Evolutionary conservation across 2,329 filamentous ascomycete genomes (phyloP), one percentile per base, ranked within the genome.

Genomic region (Conoideocrella luteorostrata): DNA sequence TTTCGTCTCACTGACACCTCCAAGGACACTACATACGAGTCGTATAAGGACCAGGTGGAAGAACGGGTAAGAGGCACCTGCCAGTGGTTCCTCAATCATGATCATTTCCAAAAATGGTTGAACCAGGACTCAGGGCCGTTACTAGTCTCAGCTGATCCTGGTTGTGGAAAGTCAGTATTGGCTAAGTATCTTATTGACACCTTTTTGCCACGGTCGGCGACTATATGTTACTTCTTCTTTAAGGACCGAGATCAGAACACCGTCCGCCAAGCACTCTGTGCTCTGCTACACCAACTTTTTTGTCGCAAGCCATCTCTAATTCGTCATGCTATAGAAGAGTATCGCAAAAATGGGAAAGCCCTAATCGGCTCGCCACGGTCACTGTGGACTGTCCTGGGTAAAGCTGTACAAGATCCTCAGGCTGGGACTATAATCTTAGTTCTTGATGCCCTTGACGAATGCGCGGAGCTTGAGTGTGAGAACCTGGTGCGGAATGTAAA

Each of bases 151-250:
- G 64, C 61, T 3, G 64, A 67, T 46, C 63, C 64, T 20, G 65
- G 64, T 0, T 68, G 61, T 39, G 63, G 65, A 3, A 68, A 67
- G 47, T 67, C 64, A 0, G 63, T 61, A 1, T 41, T 68, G 28
- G 57, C 65, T 7, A 42, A 36, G 12, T 36, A 35, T 10, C 17
- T 42, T 9, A 12, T 36, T 21, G 40, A 42, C n/a, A 18, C 61
- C 7, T 41, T 32, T 6, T 46, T 66, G 1, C 52, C 50, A 22
- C 13, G 15, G 4, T 36, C 45, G 3, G 1, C 48, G 42, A 57
- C 55, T 1, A 54, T 65, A 3, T 68, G 64, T 48, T 70, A 42
- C 21, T 36, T 42, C 32, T 42, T 42, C n/a, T 42, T 42, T 23
- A 34, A 28, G 15, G n/a, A 20, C 3, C n/a, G 20, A 9, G 30